These are phyloP conservation scores for Corymbia maculata DNA, from an alignment of 345 rosid species.

Conservation along the genomic window DNA sequence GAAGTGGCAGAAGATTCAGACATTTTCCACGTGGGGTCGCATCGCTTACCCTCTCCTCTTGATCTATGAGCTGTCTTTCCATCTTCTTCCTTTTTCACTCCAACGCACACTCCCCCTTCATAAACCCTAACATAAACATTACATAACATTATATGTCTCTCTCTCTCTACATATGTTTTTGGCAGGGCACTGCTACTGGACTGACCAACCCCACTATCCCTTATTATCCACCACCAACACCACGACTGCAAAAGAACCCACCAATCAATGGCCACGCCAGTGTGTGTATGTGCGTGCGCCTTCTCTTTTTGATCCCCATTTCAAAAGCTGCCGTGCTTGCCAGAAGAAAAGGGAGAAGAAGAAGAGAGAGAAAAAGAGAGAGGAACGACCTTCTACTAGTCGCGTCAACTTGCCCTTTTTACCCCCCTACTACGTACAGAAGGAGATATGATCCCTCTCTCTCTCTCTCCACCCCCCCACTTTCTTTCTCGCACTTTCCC, in stretches of 20 bases:
- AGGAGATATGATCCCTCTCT: neutral
- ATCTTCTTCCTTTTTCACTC: neutral
- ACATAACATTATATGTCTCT: neutral
- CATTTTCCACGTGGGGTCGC: slow-evolving; percentile 34
- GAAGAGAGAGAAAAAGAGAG: neutral
- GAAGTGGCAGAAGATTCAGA: slow-evolving; percentile 31
- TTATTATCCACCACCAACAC: neutral
- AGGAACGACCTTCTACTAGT: neutral
- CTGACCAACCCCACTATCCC: neutral
- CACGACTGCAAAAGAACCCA: neutral
- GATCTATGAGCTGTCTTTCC: slow-evolving; percentile 34
- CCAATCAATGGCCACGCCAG: neutral
- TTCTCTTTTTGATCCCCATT: neutral
- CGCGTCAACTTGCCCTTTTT: neutral
- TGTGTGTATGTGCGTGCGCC: neutral
- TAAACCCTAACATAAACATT: neutral
- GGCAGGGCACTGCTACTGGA: neutral
- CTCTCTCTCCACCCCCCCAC: neutral
- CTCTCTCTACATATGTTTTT: neutral
- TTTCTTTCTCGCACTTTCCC: neutral
- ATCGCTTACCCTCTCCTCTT: neutral
- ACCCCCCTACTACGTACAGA: neutral
- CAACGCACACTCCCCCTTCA: neutral
- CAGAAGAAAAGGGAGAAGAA: neutral
- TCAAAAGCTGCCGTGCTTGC: neutral